phyloP scores from a whole-genome alignment of 805 yeast genomes.

The Cyberlindnera maritima region DNA sequence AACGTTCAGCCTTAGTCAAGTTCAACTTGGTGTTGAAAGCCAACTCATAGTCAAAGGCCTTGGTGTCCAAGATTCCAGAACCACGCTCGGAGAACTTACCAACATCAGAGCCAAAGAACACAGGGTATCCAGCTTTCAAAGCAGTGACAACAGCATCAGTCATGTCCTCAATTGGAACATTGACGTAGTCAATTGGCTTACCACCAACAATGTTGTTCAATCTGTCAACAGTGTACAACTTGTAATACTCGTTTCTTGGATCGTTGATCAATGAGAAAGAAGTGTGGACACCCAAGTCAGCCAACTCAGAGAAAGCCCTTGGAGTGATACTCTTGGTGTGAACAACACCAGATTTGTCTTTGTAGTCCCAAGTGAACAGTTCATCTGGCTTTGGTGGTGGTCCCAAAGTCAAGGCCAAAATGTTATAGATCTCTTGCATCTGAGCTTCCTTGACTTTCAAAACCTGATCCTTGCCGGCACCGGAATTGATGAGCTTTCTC shows the following conservation, averaged over 20 bases:
- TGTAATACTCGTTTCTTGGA: constrained; percentile 68
- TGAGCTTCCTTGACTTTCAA: constrained; percentile 40
- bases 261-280: constrained; percentile 71
- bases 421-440: constrained; percentile 60
- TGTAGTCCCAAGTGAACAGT: constrained; percentile 68
- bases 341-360: constrained; percentile 57
- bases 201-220: constrained; percentile 72
- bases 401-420: constrained; percentile 65
- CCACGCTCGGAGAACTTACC: constrained; percentile 58
- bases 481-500: constrained; percentile 45
- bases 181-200: constrained; percentile 65
- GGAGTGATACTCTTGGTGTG: constrained; percentile 56
- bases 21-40: constrained; percentile 52
- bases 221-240: constrained; percentile 65
- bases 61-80: constrained; percentile 68
- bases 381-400: constrained; percentile 73
- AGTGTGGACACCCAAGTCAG: constrained; percentile 48
- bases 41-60: constrained; percentile 62
- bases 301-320: constrained; percentile 54
- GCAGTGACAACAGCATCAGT: constrained; percentile 61
- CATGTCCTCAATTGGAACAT: constrained; percentile 54
- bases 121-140: constrained; percentile 68
- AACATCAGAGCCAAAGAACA: constrained; percentile 85
- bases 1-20: constrained; percentile 60
- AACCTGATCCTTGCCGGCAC: constrained; percentile 35